A percentile compares a stretch with the other conserved stretches of the same genome.
These are phyloP conservation scores for Hyaloscypha hepaticicola DNA, from an alignment of 495 filamentous ascomycete genomes.

Conservation along the genomic window DNA sequence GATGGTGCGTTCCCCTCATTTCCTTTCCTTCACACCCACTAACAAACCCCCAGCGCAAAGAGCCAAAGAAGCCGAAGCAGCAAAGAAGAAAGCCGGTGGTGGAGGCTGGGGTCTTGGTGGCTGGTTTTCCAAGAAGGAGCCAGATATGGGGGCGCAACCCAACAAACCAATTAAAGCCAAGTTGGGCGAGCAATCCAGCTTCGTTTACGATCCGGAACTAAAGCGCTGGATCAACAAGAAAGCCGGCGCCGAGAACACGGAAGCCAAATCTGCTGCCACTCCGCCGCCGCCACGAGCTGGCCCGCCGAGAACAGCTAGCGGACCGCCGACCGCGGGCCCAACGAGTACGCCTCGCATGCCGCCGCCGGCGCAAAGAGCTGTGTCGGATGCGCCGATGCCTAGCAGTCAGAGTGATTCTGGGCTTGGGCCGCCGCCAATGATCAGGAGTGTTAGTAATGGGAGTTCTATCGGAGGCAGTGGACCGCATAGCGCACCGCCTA, in stretches of 20 bases:
- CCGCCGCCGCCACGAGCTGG: slow-evolving; percentile 46
- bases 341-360: slow-evolving; percentile 34
- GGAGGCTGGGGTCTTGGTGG: slow-evolving; percentile 73
- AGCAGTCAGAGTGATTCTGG: neutral
- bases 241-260: slow-evolving; percentile 53
- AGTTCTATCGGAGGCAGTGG: slow-evolving; percentile 35
- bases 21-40: slow-evolving; percentile 2
- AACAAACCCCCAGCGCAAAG: slow-evolving; percentile 41
- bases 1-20: slow-evolving; percentile 56
- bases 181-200: slow-evolving; percentile 88
- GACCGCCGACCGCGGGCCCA: slow-evolving; percentile 27
- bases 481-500: slow-evolving; percentile 42
- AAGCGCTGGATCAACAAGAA: slow-evolving; percentile 99
- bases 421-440: slow-evolving; percentile 42
- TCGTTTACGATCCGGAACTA: slow-evolving; percentile 90
- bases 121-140: slow-evolving; percentile 66
- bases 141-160: slow-evolving; percentile 35
- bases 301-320: slow-evolving; percentile 31
- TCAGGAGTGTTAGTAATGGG: slow-evolving; percentile 41
- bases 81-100: slow-evolving; percentile 60
- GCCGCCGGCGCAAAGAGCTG: slow-evolving; percentile 11
- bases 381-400: neutral
- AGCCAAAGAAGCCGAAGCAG: slow-evolving; percentile 33
- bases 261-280: slow-evolving; percentile 44
- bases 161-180: slow-evolving; percentile 87